Base-by-base conservation (phyloP, 257 asterid species). In the Przewalskia tangutica region DNA sequence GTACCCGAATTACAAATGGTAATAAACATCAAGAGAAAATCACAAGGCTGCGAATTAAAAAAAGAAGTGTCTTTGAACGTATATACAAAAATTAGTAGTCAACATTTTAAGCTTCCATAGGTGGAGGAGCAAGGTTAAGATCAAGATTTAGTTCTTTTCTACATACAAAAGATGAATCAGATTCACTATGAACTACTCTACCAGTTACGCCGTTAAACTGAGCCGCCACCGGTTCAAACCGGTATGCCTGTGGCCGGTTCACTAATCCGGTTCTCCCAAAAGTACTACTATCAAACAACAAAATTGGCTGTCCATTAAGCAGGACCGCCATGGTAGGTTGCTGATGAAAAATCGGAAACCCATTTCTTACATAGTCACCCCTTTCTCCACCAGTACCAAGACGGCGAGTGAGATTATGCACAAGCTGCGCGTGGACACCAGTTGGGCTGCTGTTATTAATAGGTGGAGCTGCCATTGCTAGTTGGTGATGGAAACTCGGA, bases 91-190 rank as follows among this genome's bases (percentile, higher is more conserved):
- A 81, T 81, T 77, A 84, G 77, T 77, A 27, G 3, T 81, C 4
- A 13, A 4, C 6, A 2, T 86, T 27, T 27, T 85, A 93, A 56
- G 82, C 88, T 71, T 93, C 98, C 20, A 86, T 11, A 0, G 98
- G 97, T 10, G 98, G 91, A 8, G 98, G 91, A 8, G 92, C 97
- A 64, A 91, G 77, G 83, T 93, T 95, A 2, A 95, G 98, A 90
- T 95, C 98, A 17, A 95, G 87, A 83, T 91, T 92, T 81, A 93
- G 81, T 27, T 89, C 90, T 68, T 86, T 86, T 88, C 85, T 91
- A 5, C 38, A 85, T 10, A 12, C 12, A 0, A 32, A 85, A 85
- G 14, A 89, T 89, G 94, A 82, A 81, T 89, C 91, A 5, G 97
- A 88, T 1, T 89, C 91, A 85, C 93, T 86, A 70, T 27, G 84